Evolutionary conservation across 805 yeast species (phyloP).

Genomic region (Teunomyces kruisii): DNA sequence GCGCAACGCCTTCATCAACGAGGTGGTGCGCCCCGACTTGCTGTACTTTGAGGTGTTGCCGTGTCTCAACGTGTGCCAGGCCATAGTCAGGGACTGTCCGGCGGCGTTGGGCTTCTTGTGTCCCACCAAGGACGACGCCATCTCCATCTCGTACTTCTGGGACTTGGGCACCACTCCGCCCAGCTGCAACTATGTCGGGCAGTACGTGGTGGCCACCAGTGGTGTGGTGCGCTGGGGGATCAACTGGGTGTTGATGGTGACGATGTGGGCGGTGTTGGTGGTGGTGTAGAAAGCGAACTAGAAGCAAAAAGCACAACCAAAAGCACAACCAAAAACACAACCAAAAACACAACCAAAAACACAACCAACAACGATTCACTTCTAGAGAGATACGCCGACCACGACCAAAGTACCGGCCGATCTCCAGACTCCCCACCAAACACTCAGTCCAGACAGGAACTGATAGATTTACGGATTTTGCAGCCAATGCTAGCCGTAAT

Average conservation of each 20-base stretch:
- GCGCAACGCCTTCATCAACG: constrained; percentile 60
- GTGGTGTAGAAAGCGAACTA: neutral
- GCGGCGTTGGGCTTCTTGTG: constrained; percentile 71
- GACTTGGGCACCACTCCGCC: constrained; percentile 25
- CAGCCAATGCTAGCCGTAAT: too few relatives aligned
- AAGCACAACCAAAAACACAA: too few relatives aligned
- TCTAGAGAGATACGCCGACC: too few relatives aligned
- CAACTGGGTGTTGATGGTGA: constrained; percentile 15
- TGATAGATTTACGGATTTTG: too few relatives aligned
- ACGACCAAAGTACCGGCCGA: too few relatives aligned
- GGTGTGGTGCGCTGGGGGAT: constrained; percentile 6
- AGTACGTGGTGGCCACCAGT: constrained; percentile 5
- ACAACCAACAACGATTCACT: too few relatives aligned
- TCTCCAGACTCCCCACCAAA: too few relatives aligned
- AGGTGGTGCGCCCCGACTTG: constrained; percentile 50
- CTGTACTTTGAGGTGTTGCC: constrained; percentile 81
- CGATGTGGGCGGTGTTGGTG: constrained; percentile 5
- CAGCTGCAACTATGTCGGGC: constrained; percentile 40
- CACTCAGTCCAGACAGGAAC: too few relatives aligned
- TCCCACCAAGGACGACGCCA: constrained; percentile 47
- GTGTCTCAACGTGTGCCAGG: constrained; percentile 76
- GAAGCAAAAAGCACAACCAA: too few relatives aligned
- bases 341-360: too few relatives aligned
- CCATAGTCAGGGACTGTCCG: constrained; percentile 83
- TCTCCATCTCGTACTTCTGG: constrained; percentile 45